These are phyloP conservation scores for Saccharomyces hybrid DNA, from an alignment of 1,139 yeast genomes.

Conservation along the genomic window DNA sequence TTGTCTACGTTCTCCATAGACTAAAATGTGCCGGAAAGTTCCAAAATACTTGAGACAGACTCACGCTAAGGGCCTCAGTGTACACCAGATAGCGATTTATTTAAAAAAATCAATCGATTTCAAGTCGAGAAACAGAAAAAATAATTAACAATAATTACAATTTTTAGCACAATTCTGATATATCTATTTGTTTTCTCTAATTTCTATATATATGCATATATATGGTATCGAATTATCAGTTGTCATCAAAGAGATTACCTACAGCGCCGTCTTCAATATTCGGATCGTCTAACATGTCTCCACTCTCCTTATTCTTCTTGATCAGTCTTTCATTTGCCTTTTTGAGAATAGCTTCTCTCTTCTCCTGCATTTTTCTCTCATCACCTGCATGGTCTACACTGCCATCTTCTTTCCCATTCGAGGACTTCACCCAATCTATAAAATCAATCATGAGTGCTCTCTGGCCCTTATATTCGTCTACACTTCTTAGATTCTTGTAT, in stretches of 20 bases:
- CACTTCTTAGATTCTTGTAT: constrained; percentile 50
- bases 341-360: constrained; percentile 36
- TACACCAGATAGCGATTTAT: background rate
- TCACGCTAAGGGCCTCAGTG: no score
- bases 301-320: constrained; percentile 47
- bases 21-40: no score
- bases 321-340: constrained; percentile 34
- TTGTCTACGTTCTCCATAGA: background rate
- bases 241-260: constrained; percentile 43
- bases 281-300: constrained; percentile 63
- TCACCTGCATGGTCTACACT: constrained; percentile 31
- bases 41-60: no score
- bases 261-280: constrained; percentile 58
- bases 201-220: background rate
- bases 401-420: constrained; percentile 34
- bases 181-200: background rate
- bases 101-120: background rate
- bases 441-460: constrained; percentile 66
- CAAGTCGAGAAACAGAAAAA: background rate
- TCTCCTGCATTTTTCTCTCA: constrained; percentile 36
- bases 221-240: background rate
- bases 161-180: background rate
- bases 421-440: constrained; percentile 37
- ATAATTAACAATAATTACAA: background rate
- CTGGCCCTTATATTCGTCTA: constrained; percentile 65